phyloP scores from a whole-genome alignment of 1,284 basidiomycete genomes.

The Leccinum fuscescens region DNA sequence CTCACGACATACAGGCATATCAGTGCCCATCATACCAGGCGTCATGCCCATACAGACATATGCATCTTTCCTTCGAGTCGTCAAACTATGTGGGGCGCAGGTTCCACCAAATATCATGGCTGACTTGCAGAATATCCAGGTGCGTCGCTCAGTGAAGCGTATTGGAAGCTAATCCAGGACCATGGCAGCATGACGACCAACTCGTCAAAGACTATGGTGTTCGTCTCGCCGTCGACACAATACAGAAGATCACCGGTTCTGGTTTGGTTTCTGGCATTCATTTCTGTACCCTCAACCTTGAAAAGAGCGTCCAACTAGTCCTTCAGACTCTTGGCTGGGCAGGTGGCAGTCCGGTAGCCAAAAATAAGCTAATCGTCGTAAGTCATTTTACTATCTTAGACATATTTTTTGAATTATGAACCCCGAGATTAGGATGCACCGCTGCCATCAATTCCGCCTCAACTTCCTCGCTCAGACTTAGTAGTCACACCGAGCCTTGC shows the following conservation, averaged over 20 bases:
- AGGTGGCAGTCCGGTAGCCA: conserved; percentile 38
- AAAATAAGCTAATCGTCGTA: conserved; percentile 73
- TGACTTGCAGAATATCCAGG: conserved; percentile 78
- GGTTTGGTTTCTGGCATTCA: conserved; percentile 82
- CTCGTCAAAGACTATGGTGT: conserved; percentile 91
- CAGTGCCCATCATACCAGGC: conserved; percentile 89
- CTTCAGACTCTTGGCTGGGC: conserved; percentile 79
- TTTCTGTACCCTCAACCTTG: conserved; percentile 96
- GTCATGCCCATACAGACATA: conserved; percentile 99
- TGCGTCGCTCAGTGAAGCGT: conserved; percentile 38
- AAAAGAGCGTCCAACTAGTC: conserved; percentile 92
- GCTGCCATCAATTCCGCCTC: conserved; percentile 23
- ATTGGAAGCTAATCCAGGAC: conserved; percentile 18
- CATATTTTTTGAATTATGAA: conserved; percentile 6
- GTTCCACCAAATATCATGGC: conserved; percentile 73
- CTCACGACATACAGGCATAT: conserved; percentile 63
- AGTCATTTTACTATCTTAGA: conserved; percentile 24
- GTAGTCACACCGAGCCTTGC: conserved; percentile 51
- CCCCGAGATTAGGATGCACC: conserved; percentile 40
- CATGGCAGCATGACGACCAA: conserved; percentile 78
- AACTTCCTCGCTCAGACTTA: conserved; percentile 39
- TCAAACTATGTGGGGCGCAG: conserved; percentile 82
- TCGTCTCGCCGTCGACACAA: conserved; percentile 74
- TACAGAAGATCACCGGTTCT: conserved; percentile 48
- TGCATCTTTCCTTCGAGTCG: conserved; percentile 87